phyloP scores from a whole-genome alignment of 169 alveolate species.

The Plasmodium cynomolgi region DNA sequence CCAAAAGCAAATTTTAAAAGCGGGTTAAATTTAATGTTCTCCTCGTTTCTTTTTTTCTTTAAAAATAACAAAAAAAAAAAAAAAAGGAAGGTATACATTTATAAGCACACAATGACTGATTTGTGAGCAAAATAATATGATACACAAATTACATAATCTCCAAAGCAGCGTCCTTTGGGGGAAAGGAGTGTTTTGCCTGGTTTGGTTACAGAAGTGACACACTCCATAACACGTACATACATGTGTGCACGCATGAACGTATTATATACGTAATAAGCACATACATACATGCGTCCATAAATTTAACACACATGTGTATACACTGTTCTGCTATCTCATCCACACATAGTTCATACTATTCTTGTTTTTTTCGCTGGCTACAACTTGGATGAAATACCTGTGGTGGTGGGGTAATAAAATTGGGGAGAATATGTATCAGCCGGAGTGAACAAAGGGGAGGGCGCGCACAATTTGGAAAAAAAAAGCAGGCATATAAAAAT shows the following conservation, averaged over 20 bases:
- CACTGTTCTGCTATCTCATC: slow-evolving; percentile 15
- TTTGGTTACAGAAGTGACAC: neutral
- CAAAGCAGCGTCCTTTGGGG: neutral
- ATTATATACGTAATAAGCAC: neutral
- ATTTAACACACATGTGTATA: neutral
- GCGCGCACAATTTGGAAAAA: neutral
- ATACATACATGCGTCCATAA: neutral
- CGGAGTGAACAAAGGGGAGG: neutral
- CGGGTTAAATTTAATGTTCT: slow-evolving; percentile 6
- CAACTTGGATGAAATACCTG: slow-evolving; percentile 62
- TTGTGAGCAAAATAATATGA: neutral
- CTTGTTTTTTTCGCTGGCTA: slow-evolving; percentile 55
- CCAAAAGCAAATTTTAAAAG: neutral
- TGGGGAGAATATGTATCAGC: neutral
- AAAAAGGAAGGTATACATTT: neutral
- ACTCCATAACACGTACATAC: neutral
- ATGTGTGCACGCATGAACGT: neutral
- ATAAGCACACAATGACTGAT: neutral
- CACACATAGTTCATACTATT: slow-evolving; percentile 18
- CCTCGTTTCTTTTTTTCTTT: slow-evolving; percentile 17
- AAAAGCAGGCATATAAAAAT: neutral
- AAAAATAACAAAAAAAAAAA: slow-evolving; percentile 4
- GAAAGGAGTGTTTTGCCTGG: neutral
- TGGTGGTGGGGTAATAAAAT: neutral
- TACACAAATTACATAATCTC: neutral